Evolutionary conservation across 371 early-diverging fungal genomes (phyloP), one percentile per base, ranked within the genome.

Genomic region (Fennellomyces sp.): DNA sequence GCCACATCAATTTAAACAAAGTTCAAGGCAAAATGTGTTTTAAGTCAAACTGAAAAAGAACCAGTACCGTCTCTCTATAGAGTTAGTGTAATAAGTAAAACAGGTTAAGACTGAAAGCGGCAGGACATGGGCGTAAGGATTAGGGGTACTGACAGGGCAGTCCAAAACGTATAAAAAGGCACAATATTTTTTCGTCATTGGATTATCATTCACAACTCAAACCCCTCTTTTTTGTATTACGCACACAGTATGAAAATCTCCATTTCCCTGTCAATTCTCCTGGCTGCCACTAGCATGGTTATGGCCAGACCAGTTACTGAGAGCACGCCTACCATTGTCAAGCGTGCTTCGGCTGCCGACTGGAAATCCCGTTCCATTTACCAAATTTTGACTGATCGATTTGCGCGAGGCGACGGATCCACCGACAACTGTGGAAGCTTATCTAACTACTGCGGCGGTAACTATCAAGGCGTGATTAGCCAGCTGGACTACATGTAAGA

Each of bases 311-410:
- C 58, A 3, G 17, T 58, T 27, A n/a, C 41, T 41, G 45, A 45
- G n/a, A 45, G 10, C 12, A 45, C 10, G 23, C n/a, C n/a, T n/a
- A 23, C 56, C 8, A 12, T 58, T 26, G 39, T 45, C 13, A 60
- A 60, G 47, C 60, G 66, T 35, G 63, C 70, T 1, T 33, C 61
- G 10, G 63, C 67, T n/a, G 66, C n/a, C 23, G 79, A 72, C 26
- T 80, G 80, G 80, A 57, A 49, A 15, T 21, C 31, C 19, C 63
- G 73, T 5, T 65, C 73, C 5, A 69, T 80, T 15, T 80, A 77
- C 51, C 80, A 77, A 30, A n/a, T 80, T 6, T 26, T 80, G 57
- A 80, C 73, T 6, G 80, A 77, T 54, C 64, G 80, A 25, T 80
- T 80, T 58, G 70, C 73, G 13, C 57, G 53, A 27, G 36, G 56